Evolutionary conservation across 352 stramenopile genomes (phyloP), one percentile per base, ranked within the genome.

Genomic region (Globisporangium takayamanum): DNA sequence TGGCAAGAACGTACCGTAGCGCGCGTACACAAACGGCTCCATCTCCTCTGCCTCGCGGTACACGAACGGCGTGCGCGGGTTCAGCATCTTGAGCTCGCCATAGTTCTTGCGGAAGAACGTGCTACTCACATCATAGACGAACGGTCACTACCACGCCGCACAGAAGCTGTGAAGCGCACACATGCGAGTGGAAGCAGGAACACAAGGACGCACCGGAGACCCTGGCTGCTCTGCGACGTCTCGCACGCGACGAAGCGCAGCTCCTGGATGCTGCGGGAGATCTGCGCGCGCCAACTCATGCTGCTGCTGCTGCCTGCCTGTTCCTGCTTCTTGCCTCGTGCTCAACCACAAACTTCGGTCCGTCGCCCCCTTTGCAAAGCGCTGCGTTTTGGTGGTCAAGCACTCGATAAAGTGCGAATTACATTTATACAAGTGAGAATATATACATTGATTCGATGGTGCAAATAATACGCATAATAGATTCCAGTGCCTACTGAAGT

Each of bases 211-310:
- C 64, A 94, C 85, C 85, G 82, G 37, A 94, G 69, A 30, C 85
- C 85, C 41, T 74, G 72, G 69, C 85, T 94, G 72, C 80, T 86
- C 70, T 94, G 75, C 61, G 85, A 92, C 46, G 83, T 89, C 62
- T 89, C 78, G 65, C 85, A 94, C 49, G 73, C 73, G 59, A 94
- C 80, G 67, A 94, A 92, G 66, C 85, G 85, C 46, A 94, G 66
- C 68, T 94, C 85, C 63, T 84, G 80, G 67, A 94, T 76, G 69
- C 77, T 74, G 63, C 85, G 82, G 60, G 85, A 94, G 67, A 94
- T 93, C 75, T 94, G 85, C 44, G 83, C 85, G 64, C 85, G 85
- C 85, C 85, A 94, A 62, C 85, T 94, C 85, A 94, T 94, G 61
- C 57, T 62, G 28, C 25, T 60, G 15, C 30, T 57, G 28, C 46